Evolutionary conservation across 75 land plant genomes (phyloP).

Genomic region (Pinus taeda): DNA sequence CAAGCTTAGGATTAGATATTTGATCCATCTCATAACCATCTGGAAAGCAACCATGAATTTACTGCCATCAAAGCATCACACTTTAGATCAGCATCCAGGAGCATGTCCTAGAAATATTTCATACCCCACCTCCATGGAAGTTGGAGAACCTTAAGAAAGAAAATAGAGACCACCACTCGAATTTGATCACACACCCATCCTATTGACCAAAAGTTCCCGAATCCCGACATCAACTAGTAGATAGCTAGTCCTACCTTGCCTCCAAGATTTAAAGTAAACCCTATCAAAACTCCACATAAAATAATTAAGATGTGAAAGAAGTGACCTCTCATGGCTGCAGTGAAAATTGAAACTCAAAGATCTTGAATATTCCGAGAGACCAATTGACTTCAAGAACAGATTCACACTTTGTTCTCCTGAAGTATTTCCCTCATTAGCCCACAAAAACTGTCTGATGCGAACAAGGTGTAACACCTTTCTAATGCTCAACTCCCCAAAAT

Average conservation of each 20-base stretch:
- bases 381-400: slow-evolving; percentile 84
- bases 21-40: too few species aligned
- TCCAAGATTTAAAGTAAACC: slow-evolving; percentile 86
- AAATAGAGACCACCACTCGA: slow-evolving; percentile 92
- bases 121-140: slow-evolving; percentile 99
- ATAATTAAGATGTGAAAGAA: slow-evolving; percentile 79
- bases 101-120: slow-evolving; percentile 18
- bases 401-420: slow-evolving; percentile 82
- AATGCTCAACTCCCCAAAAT: slow-evolving; percentile 85
- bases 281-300: slow-evolving; percentile 90
- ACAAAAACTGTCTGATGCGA: slow-evolving; percentile 53
- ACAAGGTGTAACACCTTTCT: too few species aligned
- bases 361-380: slow-evolving; percentile 92
- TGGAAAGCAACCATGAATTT: too few species aligned
- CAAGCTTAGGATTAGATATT: too few species aligned
- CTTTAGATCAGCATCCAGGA: too few species aligned
- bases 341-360: slow-evolving; percentile 93
- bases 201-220: slow-evolving; percentile 97
- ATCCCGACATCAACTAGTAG: slow-evolving; percentile 98
- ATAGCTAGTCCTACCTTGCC: slow-evolving; percentile 96
- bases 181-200: slow-evolving; percentile 97
- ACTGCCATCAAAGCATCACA: too few species aligned
- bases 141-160: slow-evolving; percentile 84
- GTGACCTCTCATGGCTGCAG: slow-evolving; percentile 89
- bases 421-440: slow-evolving; percentile 89